A percentile compares a stretch with the other conserved stretches of the same genome.
These are phyloP conservation scores for Cyclotella kingstonii DNA, from an alignment of 108 stramenopile species.

Conservation along the genomic window DNA sequence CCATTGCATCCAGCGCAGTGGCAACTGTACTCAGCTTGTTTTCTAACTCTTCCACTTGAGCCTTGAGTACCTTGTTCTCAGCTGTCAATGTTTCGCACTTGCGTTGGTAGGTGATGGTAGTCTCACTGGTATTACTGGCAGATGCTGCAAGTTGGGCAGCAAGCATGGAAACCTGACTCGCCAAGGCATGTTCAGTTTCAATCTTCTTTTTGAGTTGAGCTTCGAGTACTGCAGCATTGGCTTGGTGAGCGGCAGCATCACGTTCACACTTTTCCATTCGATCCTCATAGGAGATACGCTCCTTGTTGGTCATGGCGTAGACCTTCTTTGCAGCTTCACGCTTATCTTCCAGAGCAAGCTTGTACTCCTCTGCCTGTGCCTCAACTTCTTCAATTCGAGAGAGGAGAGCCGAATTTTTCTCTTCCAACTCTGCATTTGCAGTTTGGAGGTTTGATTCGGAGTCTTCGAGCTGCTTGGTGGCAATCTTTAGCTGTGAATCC, in stretches of 20 bases:
- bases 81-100: slow-evolving; percentile 49
- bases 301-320: slow-evolving; percentile 47
- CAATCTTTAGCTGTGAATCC: slow-evolving; percentile 46
- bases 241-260: slow-evolving; percentile 54
- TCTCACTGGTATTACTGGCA: slow-evolving; percentile 39
- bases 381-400: slow-evolving; percentile 28
- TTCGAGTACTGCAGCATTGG: slow-evolving; percentile 57
- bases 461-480: slow-evolving; percentile 35
- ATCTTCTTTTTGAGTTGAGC: slow-evolving; percentile 74
- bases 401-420: slow-evolving; percentile 34
- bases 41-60: slow-evolving; percentile 48
- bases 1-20: slow-evolving; percentile 58
- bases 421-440: slow-evolving; percentile 31
- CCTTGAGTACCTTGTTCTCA: slow-evolving; percentile 51
- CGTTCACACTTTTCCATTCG: slow-evolving; percentile 34
- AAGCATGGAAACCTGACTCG: slow-evolving; percentile 57
- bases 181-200: slow-evolving; percentile 63
- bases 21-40: slow-evolving; percentile 56
- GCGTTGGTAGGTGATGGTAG: slow-evolving; percentile 30
- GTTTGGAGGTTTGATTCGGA: slow-evolving; percentile 21
- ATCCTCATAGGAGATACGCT: slow-evolving; percentile 34
- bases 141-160: slow-evolving; percentile 54
- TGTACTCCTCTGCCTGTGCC: slow-evolving; percentile 18
- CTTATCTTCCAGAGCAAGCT: slow-evolving; percentile 23
- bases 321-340: slow-evolving; percentile 25